phyloP scores from a whole-genome alignment of 208 protist genomes.

The Leishmania guyanensis region DNA sequence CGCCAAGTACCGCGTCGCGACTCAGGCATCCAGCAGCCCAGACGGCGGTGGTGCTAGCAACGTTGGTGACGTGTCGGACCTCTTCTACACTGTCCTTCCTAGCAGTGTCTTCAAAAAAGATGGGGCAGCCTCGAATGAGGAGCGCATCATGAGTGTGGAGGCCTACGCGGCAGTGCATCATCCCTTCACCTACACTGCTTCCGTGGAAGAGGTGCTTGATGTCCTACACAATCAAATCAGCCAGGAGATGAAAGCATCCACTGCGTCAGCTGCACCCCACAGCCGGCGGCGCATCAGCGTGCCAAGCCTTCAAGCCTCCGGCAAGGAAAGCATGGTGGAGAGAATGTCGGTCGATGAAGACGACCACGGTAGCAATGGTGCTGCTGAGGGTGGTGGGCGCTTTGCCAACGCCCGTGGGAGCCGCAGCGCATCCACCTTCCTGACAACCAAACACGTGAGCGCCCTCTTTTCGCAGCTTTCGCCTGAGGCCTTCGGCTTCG shows the following conservation, averaged over 20 bases:
- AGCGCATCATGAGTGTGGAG: constrained; percentile 22
- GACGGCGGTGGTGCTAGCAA: neutral
- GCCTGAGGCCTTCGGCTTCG: constrained; percentile 47
- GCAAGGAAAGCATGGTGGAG: neutral
- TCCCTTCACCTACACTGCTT: constrained; percentile 29
- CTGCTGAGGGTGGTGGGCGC: neutral
- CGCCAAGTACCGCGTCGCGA: neutral
- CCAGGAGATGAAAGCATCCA: constrained; percentile 3
- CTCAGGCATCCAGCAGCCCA: neutral
- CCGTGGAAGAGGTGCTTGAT: constrained; percentile 38
- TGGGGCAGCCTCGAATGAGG: constrained; percentile 1
- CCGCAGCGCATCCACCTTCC: neutral
- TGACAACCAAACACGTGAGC: constrained; percentile 44
- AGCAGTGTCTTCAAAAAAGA: neutral
- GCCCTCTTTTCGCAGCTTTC: constrained; percentile 47
- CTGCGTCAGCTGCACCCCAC: neutral
- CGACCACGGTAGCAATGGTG: too few relatives aligned
- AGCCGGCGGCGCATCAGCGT: neutral
- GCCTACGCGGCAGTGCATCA: constrained; percentile 25
- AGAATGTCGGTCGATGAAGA: too few relatives aligned
- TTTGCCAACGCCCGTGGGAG: neutral
- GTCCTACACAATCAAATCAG: constrained; percentile 26
- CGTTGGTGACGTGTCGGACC: neutral
- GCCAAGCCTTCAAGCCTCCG: neutral
- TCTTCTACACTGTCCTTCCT: constrained; percentile 31